A percentile compares a stretch with the other conserved stretches of the same genome.
Conservation (phyloP, 2,329 filamentous ascomycete genomes). For the Penicillium oxalicum region DNA sequence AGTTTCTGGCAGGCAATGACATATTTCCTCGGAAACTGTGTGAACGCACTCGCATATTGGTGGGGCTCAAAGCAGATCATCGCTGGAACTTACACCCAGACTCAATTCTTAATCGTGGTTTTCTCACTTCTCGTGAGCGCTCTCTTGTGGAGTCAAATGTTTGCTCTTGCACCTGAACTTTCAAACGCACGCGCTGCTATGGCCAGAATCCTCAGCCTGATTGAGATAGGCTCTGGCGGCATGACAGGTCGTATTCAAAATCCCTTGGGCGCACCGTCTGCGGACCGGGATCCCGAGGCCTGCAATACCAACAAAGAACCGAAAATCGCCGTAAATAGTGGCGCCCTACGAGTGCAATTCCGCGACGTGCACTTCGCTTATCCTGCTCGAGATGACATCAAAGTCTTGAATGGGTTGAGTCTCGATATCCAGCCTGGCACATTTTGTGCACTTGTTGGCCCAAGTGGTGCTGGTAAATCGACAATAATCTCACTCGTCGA, state of each 20-base stretch:
- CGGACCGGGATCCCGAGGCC: slow-evolving; percentile 23
- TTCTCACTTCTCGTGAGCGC: slow-evolving; percentile 66
- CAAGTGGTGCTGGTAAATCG: slow-evolving; percentile 62
- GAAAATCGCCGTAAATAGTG: slow-evolving; percentile 10
- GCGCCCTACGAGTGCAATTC: slow-evolving; percentile 48
- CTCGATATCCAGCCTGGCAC: slow-evolving; percentile 45
- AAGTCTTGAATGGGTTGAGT: slow-evolving; percentile 52
- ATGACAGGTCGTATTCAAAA: slow-evolving; percentile 21
- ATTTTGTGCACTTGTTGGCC: slow-evolving; percentile 56
- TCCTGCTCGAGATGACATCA: slow-evolving; percentile 55
- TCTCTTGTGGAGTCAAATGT: slow-evolving; percentile 68
- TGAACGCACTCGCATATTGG: slow-evolving; percentile 74
- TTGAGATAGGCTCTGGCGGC: slow-evolving; percentile 32
- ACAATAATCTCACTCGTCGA: slow-evolving; percentile 56
- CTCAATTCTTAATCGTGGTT: slow-evolving; percentile 69
- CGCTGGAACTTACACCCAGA: slow-evolving; percentile 57
- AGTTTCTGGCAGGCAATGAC: slow-evolving; percentile 44
- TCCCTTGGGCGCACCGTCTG: neutral
- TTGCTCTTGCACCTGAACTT: slow-evolving; percentile 69
- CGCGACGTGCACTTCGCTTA: slow-evolving; percentile 60
- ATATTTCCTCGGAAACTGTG: slow-evolving; percentile 52
- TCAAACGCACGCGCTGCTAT: slow-evolving; percentile 59
- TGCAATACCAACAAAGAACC: slow-evolving; percentile 4
- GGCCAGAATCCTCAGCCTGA: slow-evolving; percentile 48
- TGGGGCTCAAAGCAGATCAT: slow-evolving; percentile 69